A percentile compares a stretch with the other conserved stretches of the same genome.
Conservation (phyloP, 2,329 filamentous ascomycete species). For the Chaetomium strumarium region DNA sequence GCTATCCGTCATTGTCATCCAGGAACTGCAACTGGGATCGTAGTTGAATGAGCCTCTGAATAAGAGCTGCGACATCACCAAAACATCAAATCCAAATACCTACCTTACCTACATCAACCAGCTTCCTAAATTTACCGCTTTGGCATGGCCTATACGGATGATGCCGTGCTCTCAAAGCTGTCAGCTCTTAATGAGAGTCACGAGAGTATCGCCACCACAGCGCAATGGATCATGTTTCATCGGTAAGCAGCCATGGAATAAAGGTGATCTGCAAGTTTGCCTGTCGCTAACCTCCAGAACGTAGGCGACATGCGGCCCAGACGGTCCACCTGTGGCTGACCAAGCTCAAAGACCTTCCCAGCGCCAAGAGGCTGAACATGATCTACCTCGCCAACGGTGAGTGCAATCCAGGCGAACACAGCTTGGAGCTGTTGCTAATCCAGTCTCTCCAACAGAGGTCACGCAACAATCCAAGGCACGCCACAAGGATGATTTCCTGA, state of each 20-base stretch:
- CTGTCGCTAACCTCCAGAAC: conserved; percentile 27
- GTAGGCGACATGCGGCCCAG: conserved; percentile 82
- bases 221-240: conserved; percentile 99
- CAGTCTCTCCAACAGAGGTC: conserved; percentile 58
- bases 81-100: background rate
- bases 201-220: conserved; percentile 91
- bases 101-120: background rate
- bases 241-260: conserved; percentile 51
- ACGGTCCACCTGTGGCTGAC: conserved; percentile 91
- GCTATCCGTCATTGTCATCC: conserved; percentile 1
- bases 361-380: conserved; percentile 80
- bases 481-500: conserved; percentile 85
- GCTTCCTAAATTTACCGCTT: background rate
- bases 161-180: conserved; percentile 90
- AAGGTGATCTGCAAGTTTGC: conserved; percentile 2
- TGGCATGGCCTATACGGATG: conserved; percentile 90
- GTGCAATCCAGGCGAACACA: conserved; percentile 26
- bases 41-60: conserved; percentile 18
- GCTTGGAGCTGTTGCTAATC: conserved; percentile 4
- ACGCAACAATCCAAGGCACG: conserved; percentile 93
- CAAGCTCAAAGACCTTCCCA: conserved; percentile 78
- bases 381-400: conserved; percentile 93
- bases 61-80: conserved; percentile 10
- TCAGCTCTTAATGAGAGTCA: conserved; percentile 95
- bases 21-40: conserved; percentile 3